A percentile compares a stretch with the other conserved stretches of the same genome.
Evolutionary conservation across 75 land plant species (phyloP).

Genomic region (Azolla pinnata): DNA sequence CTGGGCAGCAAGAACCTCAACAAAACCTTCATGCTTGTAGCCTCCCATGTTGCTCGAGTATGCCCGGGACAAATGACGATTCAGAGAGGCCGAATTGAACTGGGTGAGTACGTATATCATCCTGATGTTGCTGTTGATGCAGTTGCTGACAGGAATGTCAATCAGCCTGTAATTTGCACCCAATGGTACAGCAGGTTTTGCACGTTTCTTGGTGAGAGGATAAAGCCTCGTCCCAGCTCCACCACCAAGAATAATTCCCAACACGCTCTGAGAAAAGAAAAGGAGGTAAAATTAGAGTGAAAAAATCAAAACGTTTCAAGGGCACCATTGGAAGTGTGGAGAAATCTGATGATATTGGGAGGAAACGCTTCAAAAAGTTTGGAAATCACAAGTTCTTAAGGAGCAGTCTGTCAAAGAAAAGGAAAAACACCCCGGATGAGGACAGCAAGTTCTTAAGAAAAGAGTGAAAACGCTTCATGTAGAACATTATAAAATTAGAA

Average conservation of each 20-base stretch:
- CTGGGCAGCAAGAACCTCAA: constrained; percentile 77
- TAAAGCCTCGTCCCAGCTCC: constrained; percentile 68
- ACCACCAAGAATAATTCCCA: constrained; percentile 76
- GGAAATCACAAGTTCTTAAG: background rate
- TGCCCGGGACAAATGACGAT: constrained; percentile 64
- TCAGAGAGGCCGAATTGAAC: constrained; percentile 82
- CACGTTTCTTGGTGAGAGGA: constrained; percentile 78
- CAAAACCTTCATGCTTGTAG: constrained; percentile 60
- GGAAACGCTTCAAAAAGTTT: too few relatives aligned
- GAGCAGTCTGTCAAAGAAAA: background rate
- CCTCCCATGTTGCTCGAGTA: constrained; percentile 49
- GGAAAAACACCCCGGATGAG: background rate
- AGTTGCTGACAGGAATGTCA: constrained; percentile 81
- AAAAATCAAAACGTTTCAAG: background rate
- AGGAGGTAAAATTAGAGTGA: background rate
- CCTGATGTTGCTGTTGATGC: constrained; percentile 76
- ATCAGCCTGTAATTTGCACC: constrained; percentile 75
- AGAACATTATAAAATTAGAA: too few relatives aligned
- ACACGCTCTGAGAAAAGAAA: constrained; percentile 27
- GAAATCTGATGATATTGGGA: too few relatives aligned
- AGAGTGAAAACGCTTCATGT: too few relatives aligned
- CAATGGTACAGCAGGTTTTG: constrained; percentile 73
- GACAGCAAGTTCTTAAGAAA: background rate
- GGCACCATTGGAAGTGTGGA: background rate
- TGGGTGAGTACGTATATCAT: constrained; percentile 86